Evolutionary conservation across 176 grass and related monocot genomes (phyloP), one percentile per base, ranked within the genome.

Genomic region (Thinopyrum elongatum): DNA sequence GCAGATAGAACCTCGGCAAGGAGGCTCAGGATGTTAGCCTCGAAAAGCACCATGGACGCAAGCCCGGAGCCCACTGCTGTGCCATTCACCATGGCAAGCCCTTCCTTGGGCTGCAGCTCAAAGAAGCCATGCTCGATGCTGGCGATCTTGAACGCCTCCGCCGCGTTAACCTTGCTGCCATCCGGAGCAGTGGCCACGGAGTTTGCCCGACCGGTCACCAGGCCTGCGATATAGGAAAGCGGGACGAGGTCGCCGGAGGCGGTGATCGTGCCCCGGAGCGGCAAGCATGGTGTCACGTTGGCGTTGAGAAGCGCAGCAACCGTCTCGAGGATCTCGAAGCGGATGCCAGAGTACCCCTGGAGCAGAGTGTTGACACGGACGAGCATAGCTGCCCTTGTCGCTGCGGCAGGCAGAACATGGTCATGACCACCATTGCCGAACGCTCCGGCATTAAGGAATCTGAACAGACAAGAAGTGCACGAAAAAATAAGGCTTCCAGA

Each of bases 321-420:
- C 30, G 95, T 22, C 88, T 97, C 95, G 2, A 97, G 90, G 77
- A 97, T 94, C 82, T 97, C 95, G 64, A 94, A 97, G 4, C 95
- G 90, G 86, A 97, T 94, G 13, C 95, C 95, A 0, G 95, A 97
- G 92, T 94, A 97, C 0, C 95, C 95, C 82, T 97, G 95, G 10
- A 97, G 90, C 47, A 97, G 86, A 10, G 92, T 97, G 64, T 97
- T 97, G 86, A 97, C 92, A 39, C 95, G 92, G 13, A 97, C 95
- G 4, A 97, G 88, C 95, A 97, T 97, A 2, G 95, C 95, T 0
- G 92, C 95, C 59, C 95, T 78, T 31, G 92, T 89, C 0, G 92
- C 82, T 0, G 87, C 8, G 2, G 89, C 61, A 33, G 95, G 90
- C 49, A 97, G 86, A 14, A 88, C 88, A 4, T 47, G 44, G 0